These are phyloP conservation scores for Colletotrichum spinosum DNA, from an alignment of 2,329 filamentous ascomycete species.

Conservation along the genomic window DNA sequence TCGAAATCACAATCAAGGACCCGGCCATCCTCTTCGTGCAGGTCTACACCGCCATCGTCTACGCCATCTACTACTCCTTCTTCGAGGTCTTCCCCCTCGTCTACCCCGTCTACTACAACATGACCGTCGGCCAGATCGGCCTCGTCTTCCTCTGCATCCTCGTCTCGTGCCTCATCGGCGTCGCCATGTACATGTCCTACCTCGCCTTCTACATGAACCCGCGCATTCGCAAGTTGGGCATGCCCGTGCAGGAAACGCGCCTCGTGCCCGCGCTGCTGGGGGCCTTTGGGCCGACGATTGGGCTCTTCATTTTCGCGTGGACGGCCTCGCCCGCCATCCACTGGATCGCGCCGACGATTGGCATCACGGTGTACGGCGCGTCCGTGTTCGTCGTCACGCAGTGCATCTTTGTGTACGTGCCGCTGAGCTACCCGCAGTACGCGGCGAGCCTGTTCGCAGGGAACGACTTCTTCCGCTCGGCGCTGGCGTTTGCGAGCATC, in stretches of 20 bases:
- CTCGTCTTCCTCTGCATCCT: slow-evolving; percentile 71
- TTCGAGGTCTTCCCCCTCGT: slow-evolving; percentile 77
- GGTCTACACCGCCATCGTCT: slow-evolving; percentile 71
- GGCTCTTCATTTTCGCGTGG: slow-evolving; percentile 73
- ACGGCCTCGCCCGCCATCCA: slow-evolving; percentile 62
- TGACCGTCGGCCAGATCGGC: slow-evolving; percentile 68
- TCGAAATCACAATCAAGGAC: slow-evolving; percentile 70
- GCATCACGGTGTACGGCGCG: slow-evolving; percentile 65
- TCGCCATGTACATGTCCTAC: slow-evolving; percentile 62
- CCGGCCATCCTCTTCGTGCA: slow-evolving; percentile 72
- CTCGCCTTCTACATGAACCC: slow-evolving; percentile 64
- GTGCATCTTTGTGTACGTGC: slow-evolving; percentile 71
- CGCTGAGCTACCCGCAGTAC: slow-evolving; percentile 66
- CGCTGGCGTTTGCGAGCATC: slow-evolving; percentile 69
- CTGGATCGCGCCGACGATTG: slow-evolving; percentile 68
- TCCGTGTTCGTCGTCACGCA: slow-evolving; percentile 68
- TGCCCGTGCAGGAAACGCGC: slow-evolving; percentile 64
- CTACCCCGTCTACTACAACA: slow-evolving; percentile 69
- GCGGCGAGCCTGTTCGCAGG: slow-evolving; percentile 70
- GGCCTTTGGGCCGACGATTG: slow-evolving; percentile 64
- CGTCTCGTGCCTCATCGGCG: slow-evolving; percentile 66
- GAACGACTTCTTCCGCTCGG: slow-evolving; percentile 69
- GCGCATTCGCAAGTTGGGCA: slow-evolving; percentile 60
- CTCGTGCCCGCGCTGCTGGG: slow-evolving; percentile 66
- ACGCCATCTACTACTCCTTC: slow-evolving; percentile 71